These are phyloP conservation scores for Zygosaccharomyces sapae DNA, from an alignment of 1,139 yeast species.

Conservation along the genomic window DNA sequence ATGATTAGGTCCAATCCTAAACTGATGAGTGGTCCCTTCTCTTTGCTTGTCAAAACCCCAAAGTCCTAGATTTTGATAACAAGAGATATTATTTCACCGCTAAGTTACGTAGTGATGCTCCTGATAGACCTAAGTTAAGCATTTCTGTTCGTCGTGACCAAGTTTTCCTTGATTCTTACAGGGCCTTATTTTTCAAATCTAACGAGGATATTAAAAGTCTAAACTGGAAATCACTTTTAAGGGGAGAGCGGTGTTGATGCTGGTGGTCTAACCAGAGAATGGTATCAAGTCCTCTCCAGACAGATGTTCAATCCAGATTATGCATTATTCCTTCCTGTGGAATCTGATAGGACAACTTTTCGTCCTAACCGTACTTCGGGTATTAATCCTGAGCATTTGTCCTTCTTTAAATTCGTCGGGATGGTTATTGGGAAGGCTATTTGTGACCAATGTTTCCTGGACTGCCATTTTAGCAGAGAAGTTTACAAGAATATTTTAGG, in stretches of 20 bases:
- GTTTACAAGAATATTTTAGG: slow-evolving; percentile 87
- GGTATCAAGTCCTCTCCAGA: slow-evolving; percentile 91
- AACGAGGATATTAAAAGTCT: slow-evolving; percentile 71
- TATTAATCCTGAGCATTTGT: slow-evolving; percentile 87
- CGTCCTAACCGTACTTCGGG: slow-evolving; percentile 94
- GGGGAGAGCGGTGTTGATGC: slow-evolving; percentile 98
- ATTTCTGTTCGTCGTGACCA: slow-evolving; percentile 81
- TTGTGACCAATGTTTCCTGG: slow-evolving; percentile 79
- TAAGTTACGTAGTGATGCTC: slow-evolving; percentile 50
- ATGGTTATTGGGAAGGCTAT: slow-evolving; percentile 93
- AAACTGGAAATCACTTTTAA: slow-evolving; percentile 76
- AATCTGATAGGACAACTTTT: slow-evolving; percentile 88
- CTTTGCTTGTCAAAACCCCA: slow-evolving; percentile 87
- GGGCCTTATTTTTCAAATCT: slow-evolving; percentile 76
- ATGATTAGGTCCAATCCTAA: slow-evolving; percentile 91
- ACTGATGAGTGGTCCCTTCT: slow-evolving; percentile 93
- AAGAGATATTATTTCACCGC: slow-evolving; percentile 83
- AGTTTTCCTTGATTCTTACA: slow-evolving; percentile 86
- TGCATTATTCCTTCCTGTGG: slow-evolving; percentile 87
- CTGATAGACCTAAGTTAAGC: slow-evolving; percentile 48
- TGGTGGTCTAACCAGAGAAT: slow-evolving; percentile 96
- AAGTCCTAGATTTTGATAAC: slow-evolving; percentile 90
- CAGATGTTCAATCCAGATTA: slow-evolving; percentile 97
- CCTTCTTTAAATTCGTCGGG: slow-evolving; percentile 93
- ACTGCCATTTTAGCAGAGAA: slow-evolving; percentile 93